Percentiles rank a stretch among this genome's conserved stretches.
Evolutionary conservation across 768 basidiomycete genomes (phyloP).

Genomic region (Hemileccinum rubropunctum): DNA sequence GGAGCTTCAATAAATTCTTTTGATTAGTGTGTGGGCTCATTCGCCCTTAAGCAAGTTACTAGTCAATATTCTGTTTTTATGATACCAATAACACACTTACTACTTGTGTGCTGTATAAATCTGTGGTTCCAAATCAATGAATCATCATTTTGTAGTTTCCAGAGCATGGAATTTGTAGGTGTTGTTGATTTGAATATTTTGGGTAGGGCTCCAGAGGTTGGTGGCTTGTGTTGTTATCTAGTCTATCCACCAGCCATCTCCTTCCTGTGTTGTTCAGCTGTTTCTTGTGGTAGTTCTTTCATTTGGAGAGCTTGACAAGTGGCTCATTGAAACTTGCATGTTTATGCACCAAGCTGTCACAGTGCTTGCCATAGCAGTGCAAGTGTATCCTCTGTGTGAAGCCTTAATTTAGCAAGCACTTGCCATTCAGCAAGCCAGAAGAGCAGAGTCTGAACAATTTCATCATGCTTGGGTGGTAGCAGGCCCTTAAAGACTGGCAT

Average conservation of each 20-base stretch:
- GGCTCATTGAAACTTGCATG: background rate
- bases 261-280: background rate
- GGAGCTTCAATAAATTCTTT: constrained; percentile 24
- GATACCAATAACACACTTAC: constrained; percentile 7
- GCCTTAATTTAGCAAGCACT: background rate
- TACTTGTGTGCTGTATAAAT: constrained; percentile 13
- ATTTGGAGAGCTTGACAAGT: background rate
- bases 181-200: constrained; percentile 23
- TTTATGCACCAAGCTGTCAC: background rate
- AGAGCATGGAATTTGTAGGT: constrained; percentile 32
- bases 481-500: constrained; percentile 41
- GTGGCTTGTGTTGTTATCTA: background rate
- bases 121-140: constrained; percentile 20
- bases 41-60: constrained; percentile 28
- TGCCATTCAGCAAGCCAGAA: constrained; percentile 19
- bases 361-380: background rate
- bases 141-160: constrained; percentile 22
- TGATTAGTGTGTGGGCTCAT: constrained; percentile 29
- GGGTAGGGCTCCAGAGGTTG: background rate
- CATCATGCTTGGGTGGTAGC: constrained; percentile 24
- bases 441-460: constrained; percentile 20
- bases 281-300: background rate
- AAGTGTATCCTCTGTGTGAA: background rate
- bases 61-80: background rate
- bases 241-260: background rate